These are phyloP conservation scores for Lecanicillium sp. DNA, from an alignment of 2,329 filamentous ascomycete species.

Conservation along the genomic window DNA sequence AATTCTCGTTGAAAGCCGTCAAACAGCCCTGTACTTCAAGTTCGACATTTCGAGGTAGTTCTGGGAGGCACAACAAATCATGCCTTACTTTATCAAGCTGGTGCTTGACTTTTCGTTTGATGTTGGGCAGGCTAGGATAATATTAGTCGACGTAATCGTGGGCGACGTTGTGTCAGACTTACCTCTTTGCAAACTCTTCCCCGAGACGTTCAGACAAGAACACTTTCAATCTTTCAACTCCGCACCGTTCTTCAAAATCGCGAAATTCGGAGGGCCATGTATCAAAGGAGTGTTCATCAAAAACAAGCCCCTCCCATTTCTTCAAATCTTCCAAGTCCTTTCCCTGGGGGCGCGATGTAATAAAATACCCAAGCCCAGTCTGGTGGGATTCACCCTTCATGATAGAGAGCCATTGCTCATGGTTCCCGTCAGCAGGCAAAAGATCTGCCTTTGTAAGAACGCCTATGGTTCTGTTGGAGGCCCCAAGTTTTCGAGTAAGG, in stretches of 20 bases:
- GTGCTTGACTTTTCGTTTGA: conserved; percentile 42
- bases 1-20: conserved; percentile 43
- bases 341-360: conserved; percentile 59
- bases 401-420: conserved; percentile 53
- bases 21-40: conserved; percentile 55
- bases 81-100: conserved; percentile 43
- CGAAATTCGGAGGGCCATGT: conserved; percentile 43
- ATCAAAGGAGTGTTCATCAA: conserved; percentile 28
- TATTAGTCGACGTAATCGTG: conserved; percentile 10
- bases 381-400: conserved; percentile 52
- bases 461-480: conserved; percentile 55
- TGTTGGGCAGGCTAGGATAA: conserved; percentile 36
- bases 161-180: conserved; percentile 9
- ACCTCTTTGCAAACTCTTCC: conserved; percentile 45
- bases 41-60: conserved; percentile 60
- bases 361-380: conserved; percentile 69
- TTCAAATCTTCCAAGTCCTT: conserved; percentile 44
- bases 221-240: conserved; percentile 42
- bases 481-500: conserved; percentile 50
- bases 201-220: conserved; percentile 46
- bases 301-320: conserved; percentile 44
- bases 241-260: conserved; percentile 38
- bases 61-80: conserved; percentile 52
- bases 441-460: conserved; percentile 83
- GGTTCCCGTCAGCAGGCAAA: conserved; percentile 41